A percentile compares a stretch with the other conserved stretches of the same genome.
These are phyloP conservation scores for Zoysia pacifica DNA, from an alignment of 176 grass and related monocot species.

Conservation along the genomic window DNA sequence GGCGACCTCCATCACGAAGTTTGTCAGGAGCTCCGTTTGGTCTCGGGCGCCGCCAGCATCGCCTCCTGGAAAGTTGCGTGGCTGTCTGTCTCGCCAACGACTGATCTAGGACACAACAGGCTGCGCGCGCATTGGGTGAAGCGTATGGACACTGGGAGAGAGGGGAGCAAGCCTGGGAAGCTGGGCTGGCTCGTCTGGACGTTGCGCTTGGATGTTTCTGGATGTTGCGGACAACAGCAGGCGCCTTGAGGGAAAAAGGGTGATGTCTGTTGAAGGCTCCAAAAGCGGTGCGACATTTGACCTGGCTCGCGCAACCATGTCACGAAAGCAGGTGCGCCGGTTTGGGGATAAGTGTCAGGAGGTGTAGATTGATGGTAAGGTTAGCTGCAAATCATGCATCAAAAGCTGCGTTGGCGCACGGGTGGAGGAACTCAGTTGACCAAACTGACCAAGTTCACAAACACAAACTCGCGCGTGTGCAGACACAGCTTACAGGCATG, in stretches of 20 bases:
- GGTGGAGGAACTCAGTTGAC: neutral
- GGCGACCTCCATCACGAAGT: neutral
- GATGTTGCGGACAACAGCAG: neutral
- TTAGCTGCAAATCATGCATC: constrained; percentile 29
- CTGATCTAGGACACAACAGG: neutral
- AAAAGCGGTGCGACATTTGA: neutral
- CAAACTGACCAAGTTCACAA: neutral
- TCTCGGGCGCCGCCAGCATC: constrained; percentile 18
- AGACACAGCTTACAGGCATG: neutral
- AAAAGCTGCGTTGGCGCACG: constrained; percentile 16
- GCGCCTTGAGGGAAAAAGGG: neutral
- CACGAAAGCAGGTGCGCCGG: neutral
- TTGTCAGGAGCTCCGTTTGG: constrained; percentile 22
- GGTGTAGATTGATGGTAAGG: neutral
- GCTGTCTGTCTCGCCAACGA: constrained; percentile 29
- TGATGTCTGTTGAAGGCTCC: neutral
- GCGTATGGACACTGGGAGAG: neutral
- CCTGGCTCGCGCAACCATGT: neutral
- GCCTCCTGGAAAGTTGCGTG: constrained; percentile 38
- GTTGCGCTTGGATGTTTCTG: neutral
- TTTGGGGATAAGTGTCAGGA: constrained; percentile 8
- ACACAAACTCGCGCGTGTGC: neutral
- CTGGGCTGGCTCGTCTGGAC: constrained; percentile 7
- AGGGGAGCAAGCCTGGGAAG: neutral
- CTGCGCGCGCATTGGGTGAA: constrained; percentile 18